Percentiles rank a stretch among this genome's conserved stretches.
phyloP scores from a whole-genome alignment of 2,329 filamentous ascomycete species.

The Verticillium isaacii region DNA sequence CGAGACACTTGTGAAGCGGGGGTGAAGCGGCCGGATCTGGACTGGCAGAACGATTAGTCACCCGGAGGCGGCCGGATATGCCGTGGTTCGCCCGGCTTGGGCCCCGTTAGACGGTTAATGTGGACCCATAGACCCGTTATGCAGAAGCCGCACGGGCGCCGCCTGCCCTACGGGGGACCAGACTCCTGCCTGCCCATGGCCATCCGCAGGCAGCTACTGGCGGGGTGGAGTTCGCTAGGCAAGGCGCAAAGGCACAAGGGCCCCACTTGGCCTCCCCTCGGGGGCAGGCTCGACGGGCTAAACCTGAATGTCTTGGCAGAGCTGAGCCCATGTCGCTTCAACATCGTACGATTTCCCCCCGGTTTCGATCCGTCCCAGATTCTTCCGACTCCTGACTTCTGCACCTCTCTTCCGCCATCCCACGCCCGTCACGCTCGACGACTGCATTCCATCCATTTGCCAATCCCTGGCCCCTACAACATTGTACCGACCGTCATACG shows the following conservation, averaged over 20 bases:
- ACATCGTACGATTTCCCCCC: conserved; percentile 14
- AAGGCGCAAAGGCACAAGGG: background rate
- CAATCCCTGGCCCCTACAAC: background rate
- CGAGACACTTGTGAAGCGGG: background rate
- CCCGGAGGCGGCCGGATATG: background rate
- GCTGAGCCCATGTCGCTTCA: conserved; percentile 2
- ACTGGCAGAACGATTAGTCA: background rate
- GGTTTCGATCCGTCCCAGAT: conserved; percentile 1
- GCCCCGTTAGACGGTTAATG: background rate
- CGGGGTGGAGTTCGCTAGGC: background rate
- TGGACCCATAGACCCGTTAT: background rate
- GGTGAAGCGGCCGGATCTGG: background rate
- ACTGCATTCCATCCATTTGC: conserved; percentile 6
- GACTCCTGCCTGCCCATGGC: no score
- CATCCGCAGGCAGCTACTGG: background rate
- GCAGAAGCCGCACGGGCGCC: background rate
- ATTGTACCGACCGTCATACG: conserved; percentile 2
- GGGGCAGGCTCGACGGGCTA: background rate
- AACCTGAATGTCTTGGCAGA: background rate
- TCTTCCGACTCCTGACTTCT: conserved; percentile 4
- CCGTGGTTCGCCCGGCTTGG: background rate
- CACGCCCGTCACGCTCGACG: background rate
- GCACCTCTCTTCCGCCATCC: background rate
- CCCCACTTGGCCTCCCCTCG: background rate
- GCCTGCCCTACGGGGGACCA: background rate